Base-by-base conservation (phyloP, 2,329 filamentous ascomycete species). In the Curvularia sp. region DNA sequence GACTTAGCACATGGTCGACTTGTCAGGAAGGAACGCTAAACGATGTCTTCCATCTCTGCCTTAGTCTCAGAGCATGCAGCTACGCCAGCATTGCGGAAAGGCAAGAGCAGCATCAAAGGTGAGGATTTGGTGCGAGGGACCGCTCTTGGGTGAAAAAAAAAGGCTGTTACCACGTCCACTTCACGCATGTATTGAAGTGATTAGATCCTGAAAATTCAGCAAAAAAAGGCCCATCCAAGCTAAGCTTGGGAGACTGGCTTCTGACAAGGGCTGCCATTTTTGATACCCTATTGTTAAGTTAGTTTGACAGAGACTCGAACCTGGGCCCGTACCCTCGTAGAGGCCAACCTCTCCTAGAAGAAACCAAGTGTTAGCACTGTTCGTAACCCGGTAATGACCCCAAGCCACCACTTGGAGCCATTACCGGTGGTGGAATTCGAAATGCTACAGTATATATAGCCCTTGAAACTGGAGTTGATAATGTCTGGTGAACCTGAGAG, bases 391-490 rank as follows among this genome's bases (percentile, higher is more conserved):
- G n/a, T 21, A 39, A 19, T 19, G 9, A 10, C 36, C 36, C 36
- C 36, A 34, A 34, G 36, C 25, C 43, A 38, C 30, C 50, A 38
- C 23, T 19, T 18, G 34, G 18, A 9, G 28, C 21, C 52, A 30
- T 30, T 43, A 34, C n/a, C 39, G 46, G 32, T 46, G 41, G 23
- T 23, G 23, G 30, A 30, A n/a, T 34, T 3, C 10, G n/a, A 19
- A 50, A 47, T 34, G 3, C 27, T 21, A 32, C 30, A 5, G 18
- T 42, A 47, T 47, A 41, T 42, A 53, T 57, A 42, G 49, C 27
- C 49, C 21, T 13, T 12, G 32, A 13, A 28, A 10, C 27, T 42
- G 10, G 19, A 9, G 8, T 41, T 36, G 8, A 18, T 19, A 2
- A 13, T 13, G 9, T 52, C 30, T 18, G 27, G 23, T 23, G 21